phyloP scores from a whole-genome alignment of 805 yeast genomes.

The Cyberlindnera xishuangbannaensis region DNA sequence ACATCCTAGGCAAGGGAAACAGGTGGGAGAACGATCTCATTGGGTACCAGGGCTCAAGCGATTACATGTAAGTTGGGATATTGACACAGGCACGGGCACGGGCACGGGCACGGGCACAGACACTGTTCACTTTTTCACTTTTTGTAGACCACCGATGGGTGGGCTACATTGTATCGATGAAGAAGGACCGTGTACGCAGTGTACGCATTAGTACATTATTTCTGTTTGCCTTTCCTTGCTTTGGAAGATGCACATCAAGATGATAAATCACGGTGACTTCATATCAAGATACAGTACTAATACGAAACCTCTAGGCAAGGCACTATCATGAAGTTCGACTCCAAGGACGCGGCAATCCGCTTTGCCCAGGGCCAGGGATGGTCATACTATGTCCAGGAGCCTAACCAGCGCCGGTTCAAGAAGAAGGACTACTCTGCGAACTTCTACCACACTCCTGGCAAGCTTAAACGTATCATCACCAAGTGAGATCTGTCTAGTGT shows the following conservation, averaged over 20 bases:
- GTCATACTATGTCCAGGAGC: slow-evolving; percentile 79
- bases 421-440: slow-evolving; percentile 71
- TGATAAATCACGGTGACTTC: no score
- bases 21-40: slow-evolving; percentile 88
- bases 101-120: no score
- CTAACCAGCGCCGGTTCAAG: slow-evolving; percentile 66
- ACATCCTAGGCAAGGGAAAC: slow-evolving; percentile 65
- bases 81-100: no score
- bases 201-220: no score
- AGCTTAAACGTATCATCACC: slow-evolving; percentile 76
- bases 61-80: slow-evolving; percentile 52
- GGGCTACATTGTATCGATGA: no score
- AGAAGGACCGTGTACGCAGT: no score
- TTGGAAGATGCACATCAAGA: no score
- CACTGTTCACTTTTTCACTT: no score
- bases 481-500: slow-evolving; percentile 42
- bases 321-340: slow-evolving; percentile 65
- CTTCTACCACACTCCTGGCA: slow-evolving; percentile 63
- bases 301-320: slow-evolving; percentile 39
- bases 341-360: slow-evolving; percentile 68
- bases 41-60: slow-evolving; percentile 78
- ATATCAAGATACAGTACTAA: slow-evolving; percentile 2
- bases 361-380: slow-evolving; percentile 85
- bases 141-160: no score
- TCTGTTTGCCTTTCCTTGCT: no score